Evolutionary conservation across 495 filamentous ascomycete genomes (phyloP), one percentile per base, ranked within the genome.

Genomic region (Astrocystis sublimbata): DNA sequence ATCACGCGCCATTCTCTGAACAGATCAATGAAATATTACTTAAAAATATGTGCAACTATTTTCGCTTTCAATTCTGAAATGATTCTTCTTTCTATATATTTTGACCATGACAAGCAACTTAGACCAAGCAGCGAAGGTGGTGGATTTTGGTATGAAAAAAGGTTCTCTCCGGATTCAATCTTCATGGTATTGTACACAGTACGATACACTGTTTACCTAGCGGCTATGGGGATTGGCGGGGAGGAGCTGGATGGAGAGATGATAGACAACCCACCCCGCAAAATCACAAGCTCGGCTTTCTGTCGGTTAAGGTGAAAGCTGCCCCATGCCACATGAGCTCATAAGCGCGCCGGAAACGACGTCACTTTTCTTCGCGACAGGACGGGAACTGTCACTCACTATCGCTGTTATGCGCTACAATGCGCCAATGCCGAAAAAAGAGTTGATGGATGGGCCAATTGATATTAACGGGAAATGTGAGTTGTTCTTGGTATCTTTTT

Each of bases 261-360:
- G n/a, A n/a, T n/a, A n/a, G n/a, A n/a, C 49, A 66, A 30, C 33
- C 47, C 65, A 65, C 79, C 79, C 79, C 79, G 77, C 78, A 80
- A 75, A 74, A 76, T 82, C 79, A 82, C 79, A 81, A 80, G 79
- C 79, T 80, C 78, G 77, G 76, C 75, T 75, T 66, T 65, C 67
- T 64, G 69, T 79, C 79, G 78, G 79, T 65, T 69, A 71, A 68
- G 52, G 51, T n/a, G n/a, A n/a, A n/a, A n/a, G n/a, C n/a, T n/a
- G n/a, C n/a, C n/a, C n/a, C n/a, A n/a, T n/a, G n/a, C 23, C 52
- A 42, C 41, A 47, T 42, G 28, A 58, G 28, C 41, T 58, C 50
- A 53, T 53, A 38, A 26, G n/a, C 21, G 24, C 21, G 21, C 24
- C 2, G n/a, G 17, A 19, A 61, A 56, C 67, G 62, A 72, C 67